phyloP scores from a whole-genome alignment of 2,329 filamentous ascomycete species.

The Thermothelomyces thermophilus region DNA sequence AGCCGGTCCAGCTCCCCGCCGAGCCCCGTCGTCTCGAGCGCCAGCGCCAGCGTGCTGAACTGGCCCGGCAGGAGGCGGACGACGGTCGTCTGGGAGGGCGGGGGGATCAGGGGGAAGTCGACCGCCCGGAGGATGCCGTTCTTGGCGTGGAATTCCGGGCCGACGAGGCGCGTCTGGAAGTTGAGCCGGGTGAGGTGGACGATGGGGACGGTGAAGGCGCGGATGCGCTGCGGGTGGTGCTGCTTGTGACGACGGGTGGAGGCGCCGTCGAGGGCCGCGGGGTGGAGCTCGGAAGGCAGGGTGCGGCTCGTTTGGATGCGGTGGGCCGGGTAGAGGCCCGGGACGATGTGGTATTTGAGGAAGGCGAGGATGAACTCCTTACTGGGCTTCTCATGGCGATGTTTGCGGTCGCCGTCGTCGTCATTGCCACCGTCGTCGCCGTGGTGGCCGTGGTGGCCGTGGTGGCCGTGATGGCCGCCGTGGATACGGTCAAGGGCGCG shows the following conservation, averaged over 20 bases:
- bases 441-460: constrained; percentile 24
- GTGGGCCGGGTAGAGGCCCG: constrained; percentile 59
- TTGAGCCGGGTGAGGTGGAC: constrained; percentile 62
- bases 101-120: constrained; percentile 69
- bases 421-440: constrained; percentile 21
- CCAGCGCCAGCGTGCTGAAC: constrained; percentile 75
- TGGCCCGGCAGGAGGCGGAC: constrained; percentile 61
- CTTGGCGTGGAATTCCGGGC: constrained; percentile 59
- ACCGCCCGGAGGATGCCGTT: constrained; percentile 80
- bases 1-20: constrained; percentile 47
- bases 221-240: constrained; percentile 64
- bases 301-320: constrained; percentile 66
- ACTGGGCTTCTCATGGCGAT: too few relatives aligned
- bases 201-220: constrained; percentile 44
- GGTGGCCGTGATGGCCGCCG: constrained; percentile 2
- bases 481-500: constrained; percentile 62
- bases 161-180: constrained; percentile 64
- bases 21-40: constrained; percentile 67
- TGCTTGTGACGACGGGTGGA: background rate
- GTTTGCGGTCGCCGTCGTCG: constrained; percentile 26
- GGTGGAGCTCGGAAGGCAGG: constrained; percentile 60
- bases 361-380: constrained; percentile 65
- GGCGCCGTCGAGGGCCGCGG: constrained; percentile 46
- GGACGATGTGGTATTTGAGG: constrained; percentile 68
- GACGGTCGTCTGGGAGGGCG: constrained; percentile 50